These are phyloP conservation scores for Puccinia horiana DNA, from an alignment of 1,284 basidiomycete species.

Conservation along the genomic window DNA sequence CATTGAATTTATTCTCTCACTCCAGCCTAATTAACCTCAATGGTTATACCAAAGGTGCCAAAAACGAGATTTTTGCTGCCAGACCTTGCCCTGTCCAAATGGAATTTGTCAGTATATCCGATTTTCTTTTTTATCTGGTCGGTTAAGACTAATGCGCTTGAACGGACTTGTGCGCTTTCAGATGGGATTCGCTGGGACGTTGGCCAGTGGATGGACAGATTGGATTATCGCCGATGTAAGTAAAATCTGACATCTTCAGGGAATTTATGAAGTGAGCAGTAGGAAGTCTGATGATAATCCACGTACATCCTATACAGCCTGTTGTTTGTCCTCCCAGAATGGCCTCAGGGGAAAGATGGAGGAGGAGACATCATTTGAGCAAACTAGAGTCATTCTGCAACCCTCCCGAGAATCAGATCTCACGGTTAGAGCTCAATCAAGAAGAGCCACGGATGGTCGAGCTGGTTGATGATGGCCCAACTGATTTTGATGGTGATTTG, in stretches of 20 bases:
- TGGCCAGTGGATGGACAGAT: conserved; percentile 67
- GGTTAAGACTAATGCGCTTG: background rate
- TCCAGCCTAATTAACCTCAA: conserved; percentile 65
- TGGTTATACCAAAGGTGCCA: conserved; percentile 69
- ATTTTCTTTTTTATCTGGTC: conserved; percentile 33
- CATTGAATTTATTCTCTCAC: background rate
- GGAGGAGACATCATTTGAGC: conserved; percentile 49
- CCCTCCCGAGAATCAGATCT: background rate
- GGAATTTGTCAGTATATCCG: conserved; percentile 61
- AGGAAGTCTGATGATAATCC: background rate
- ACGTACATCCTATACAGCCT: conserved; percentile 51
- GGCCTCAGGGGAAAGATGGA: conserved; percentile 61
- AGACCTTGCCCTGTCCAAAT: conserved; percentile 67
- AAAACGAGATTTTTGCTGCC: conserved; percentile 68
- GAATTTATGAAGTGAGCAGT: background rate
- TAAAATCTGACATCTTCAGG: background rate
- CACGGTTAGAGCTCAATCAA: conserved; percentile 24
- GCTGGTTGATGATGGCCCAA: conserved; percentile 51
- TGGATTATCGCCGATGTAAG: conserved; percentile 62
- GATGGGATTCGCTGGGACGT: conserved; percentile 67
- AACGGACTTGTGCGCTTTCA: background rate
- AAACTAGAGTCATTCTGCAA: conserved; percentile 18
- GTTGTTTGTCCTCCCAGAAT: conserved; percentile 64
- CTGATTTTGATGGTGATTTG: conserved; percentile 62
- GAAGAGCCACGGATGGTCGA: conserved; percentile 48